Base-by-base conservation (phyloP, 202 grass and related monocot species). In the Zizania palustris region DNA sequence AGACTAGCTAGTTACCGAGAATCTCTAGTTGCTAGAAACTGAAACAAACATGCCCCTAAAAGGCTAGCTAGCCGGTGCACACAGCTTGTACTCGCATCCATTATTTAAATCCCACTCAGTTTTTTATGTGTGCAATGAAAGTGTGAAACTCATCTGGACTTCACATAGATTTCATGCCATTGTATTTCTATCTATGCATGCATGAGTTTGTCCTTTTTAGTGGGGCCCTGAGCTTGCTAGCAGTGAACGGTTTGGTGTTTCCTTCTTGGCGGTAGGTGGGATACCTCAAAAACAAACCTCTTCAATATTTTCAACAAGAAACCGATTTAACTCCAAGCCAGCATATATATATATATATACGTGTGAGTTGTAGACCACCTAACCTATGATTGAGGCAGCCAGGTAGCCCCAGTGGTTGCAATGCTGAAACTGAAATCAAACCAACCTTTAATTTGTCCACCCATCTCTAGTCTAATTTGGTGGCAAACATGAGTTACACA, bases 361-460 rank as follows among this genome's bases (percentile, higher is more conserved):
- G n/a, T 50, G 60, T 78, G 34, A 86, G 58, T 65, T 67, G 78
- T 36, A 77, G 12, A 72, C 49, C 60, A 82, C 72, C 72, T n/a
- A 86, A 77, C 72, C 21, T 22, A 14, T 82, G 72, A 67, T 67
- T 33, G 12, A 74, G 36, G 63, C 37, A 22, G 37, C 37, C 45
- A 75, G 45, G 56, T 20, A 39, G 58, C 13, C 11, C 20, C 20
- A 45, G 63, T 65, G 69, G 64, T 69, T 56, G 45, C 11, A 40
- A 49, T 64, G 56, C 6, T 19, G 28, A 85, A 78, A 77, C 6
- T 19, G 28, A 85, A 78, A 77, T 10, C 36, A 60, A 35, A 72
- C 53, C 36, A 49, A 35, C n/a, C n/a, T n/a, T n/a, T n/a, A 50
- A 13, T 45, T 60, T 53, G 65, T 38, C 18, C 58, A 41, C 57